These are phyloP conservation scores for Ophiostoma quercus DNA, from an alignment of 2,329 filamentous ascomycete genomes.

Conservation along the genomic window DNA sequence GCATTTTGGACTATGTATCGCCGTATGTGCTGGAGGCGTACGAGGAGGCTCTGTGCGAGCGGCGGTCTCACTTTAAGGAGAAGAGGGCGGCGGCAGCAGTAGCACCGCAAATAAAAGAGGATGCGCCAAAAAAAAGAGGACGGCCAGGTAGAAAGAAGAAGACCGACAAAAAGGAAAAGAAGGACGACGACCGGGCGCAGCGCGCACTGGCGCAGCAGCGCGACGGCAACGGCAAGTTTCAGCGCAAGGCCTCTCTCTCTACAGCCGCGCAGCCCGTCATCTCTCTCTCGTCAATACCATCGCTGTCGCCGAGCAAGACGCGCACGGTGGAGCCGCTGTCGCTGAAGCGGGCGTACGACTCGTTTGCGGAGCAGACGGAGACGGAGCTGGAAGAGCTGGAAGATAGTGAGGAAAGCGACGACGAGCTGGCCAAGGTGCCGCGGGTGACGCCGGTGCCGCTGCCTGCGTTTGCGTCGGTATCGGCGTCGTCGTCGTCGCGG, in stretches of 20 bases:
- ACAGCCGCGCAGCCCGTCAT: neutral
- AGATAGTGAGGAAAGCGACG: neutral
- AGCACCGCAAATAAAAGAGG: neutral
- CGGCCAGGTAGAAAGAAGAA: neutral
- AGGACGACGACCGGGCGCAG: neutral
- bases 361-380: neutral
- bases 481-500: neutral
- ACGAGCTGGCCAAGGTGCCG: neutral
- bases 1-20: constrained; percentile 55
- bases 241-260: neutral
- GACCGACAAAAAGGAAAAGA: neutral
- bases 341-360: neutral
- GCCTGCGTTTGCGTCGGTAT: neutral
- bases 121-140: neutral
- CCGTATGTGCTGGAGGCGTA: constrained; percentile 52
- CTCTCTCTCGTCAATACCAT: neutral
- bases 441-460: neutral
- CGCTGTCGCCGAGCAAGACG: neutral
- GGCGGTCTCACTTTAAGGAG: constrained; percentile 33
- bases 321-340: neutral
- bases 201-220: neutral
- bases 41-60: constrained; percentile 44
- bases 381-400: neutral
- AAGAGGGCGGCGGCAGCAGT: constrained; percentile 32
- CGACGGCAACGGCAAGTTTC: neutral